These are phyloP conservation scores for Phytopythium litorale DNA, from an alignment of 352 stramenopile genomes.

Conservation along the genomic window DNA sequence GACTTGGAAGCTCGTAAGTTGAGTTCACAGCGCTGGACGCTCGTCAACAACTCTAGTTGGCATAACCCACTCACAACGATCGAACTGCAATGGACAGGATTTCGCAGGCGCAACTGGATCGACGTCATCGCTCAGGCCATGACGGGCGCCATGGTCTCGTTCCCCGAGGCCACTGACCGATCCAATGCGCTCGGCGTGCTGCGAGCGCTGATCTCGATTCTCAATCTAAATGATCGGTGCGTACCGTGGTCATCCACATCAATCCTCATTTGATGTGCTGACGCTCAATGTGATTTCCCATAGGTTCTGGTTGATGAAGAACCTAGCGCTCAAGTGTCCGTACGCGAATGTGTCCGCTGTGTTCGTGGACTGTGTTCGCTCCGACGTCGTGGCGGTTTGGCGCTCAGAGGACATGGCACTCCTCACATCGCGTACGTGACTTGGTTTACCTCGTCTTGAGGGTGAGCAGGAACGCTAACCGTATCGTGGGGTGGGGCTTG, in stretches of 20 bases:
- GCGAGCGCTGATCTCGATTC: constrained; percentile 30
- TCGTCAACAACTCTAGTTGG: not conserved
- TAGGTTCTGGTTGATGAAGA: constrained; percentile 50
- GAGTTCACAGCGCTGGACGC: not conserved
- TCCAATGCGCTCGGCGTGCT: constrained; percentile 32
- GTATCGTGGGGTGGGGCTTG: not conserved
- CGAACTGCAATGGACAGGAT: constrained; percentile 14
- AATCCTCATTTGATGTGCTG: not conserved
- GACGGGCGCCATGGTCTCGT: constrained; percentile 71
- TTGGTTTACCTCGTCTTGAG: constrained; percentile 9
- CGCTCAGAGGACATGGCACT: constrained; percentile 11
- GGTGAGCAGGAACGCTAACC: not conserved
- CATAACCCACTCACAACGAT: not conserved
- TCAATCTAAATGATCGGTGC: constrained; percentile 35
- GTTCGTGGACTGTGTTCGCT: constrained; percentile 57
- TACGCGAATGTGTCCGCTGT: constrained; percentile 71
- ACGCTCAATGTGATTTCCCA: not conserved
- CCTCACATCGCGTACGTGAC: too few relatives aligned
- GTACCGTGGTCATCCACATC: not conserved
- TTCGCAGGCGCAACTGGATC: constrained; percentile 45
- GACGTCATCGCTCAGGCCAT: constrained; percentile 52
- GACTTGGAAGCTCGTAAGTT: not conserved
- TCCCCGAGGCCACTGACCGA: constrained; percentile 36
- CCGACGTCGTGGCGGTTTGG: constrained; percentile 41
- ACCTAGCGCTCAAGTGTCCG: constrained; percentile 46